Conservation (phyloP, 495 filamentous ascomycete species). For the Aspergillus taichungensis region DNA sequence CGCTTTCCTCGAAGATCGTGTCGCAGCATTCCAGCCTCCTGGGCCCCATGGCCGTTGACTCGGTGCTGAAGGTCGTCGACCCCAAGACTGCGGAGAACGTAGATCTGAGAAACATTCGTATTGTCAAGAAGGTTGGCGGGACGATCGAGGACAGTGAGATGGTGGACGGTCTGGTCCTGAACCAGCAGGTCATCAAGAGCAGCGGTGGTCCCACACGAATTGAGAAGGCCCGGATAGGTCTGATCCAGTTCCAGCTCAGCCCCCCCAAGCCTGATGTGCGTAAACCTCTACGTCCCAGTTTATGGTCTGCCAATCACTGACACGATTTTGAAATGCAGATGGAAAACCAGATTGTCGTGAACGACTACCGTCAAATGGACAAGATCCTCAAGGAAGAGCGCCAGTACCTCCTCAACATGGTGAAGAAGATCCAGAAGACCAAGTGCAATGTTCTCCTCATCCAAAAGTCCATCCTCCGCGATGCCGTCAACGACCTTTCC, state of each 20-base stretch:
- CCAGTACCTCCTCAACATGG: slow-evolving; percentile 94
- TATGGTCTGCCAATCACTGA: slow-evolving; percentile 4
- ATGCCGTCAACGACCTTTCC: slow-evolving; percentile 94
- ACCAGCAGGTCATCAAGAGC: slow-evolving; percentile 87
- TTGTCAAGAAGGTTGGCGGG: slow-evolving; percentile 95
- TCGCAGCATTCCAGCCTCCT: slow-evolving; percentile 89
- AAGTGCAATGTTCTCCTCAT: slow-evolving; percentile 99
- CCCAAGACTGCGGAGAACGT: slow-evolving; percentile 92
- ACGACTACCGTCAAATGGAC: slow-evolving; percentile 99
- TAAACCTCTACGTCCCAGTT: slow-evolving; percentile 1
- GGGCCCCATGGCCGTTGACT: slow-evolving; percentile 93
- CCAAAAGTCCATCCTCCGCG: slow-evolving; percentile 95
- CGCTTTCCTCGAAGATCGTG: slow-evolving; percentile 97
- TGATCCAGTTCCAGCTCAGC: slow-evolving; percentile 97
- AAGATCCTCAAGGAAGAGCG: slow-evolving; percentile 99
- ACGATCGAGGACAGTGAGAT: slow-evolving; percentile 98
- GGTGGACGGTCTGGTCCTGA: slow-evolving; percentile 88
- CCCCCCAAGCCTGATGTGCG: slow-evolving; percentile 94
- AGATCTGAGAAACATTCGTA: slow-evolving; percentile 89
- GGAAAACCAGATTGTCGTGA: slow-evolving; percentile 98
- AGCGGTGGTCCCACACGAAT: slow-evolving; percentile 85
- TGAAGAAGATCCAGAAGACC: slow-evolving; percentile 99
- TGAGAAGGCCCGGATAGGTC: slow-evolving; percentile 93
- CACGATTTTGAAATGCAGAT: slow-evolving; percentile 49
- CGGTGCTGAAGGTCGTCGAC: slow-evolving; percentile 90